Conservation (phyloP, 2,329 filamentous ascomycete genomes). For the Dactylellina leptospora region DNA sequence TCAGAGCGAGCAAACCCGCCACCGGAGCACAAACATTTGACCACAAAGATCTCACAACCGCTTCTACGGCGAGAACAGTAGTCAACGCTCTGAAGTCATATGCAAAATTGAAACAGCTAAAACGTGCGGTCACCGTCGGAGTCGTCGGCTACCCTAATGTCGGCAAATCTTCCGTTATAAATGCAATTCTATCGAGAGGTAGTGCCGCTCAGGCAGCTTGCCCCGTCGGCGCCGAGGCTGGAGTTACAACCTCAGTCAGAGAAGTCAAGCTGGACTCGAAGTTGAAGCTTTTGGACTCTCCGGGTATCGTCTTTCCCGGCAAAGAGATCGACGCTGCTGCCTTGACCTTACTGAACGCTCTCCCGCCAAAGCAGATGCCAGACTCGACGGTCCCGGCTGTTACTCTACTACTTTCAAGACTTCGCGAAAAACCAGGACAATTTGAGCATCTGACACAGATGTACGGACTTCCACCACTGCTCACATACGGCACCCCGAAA, state of each 20-base stretch:
- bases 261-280: conserved; percentile 95
- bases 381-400: conserved; percentile 86
- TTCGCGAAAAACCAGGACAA: conserved; percentile 76
- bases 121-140: conserved; percentile 87
- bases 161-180: conserved; percentile 96
- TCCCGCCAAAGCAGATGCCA: conserved; percentile 92
- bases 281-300: conserved; percentile 90
- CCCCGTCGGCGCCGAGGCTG: conserved; percentile 88
- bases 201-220: conserved; percentile 75
- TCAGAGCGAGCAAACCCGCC: conserved; percentile 82
- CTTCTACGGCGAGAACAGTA: conserved; percentile 82
- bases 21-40: conserved; percentile 90
- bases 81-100: conserved; percentile 91
- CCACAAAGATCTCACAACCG: conserved; percentile 86
- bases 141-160: conserved; percentile 97
- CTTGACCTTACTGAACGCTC: conserved; percentile 85
- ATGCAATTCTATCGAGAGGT: conserved; percentile 82
- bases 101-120: conserved; percentile 81
- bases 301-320: conserved; percentile 91
- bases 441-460: conserved; percentile 80
- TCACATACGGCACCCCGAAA: conserved; percentile 69
- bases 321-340: conserved; percentile 71
- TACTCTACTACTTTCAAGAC: conserved; percentile 79
- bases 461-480: conserved; percentile 83
- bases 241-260: conserved; percentile 86